phyloP scores from a whole-genome alignment of 2,329 filamentous ascomycete genomes.

The Chrysoporthe deuterocubensis region DNA sequence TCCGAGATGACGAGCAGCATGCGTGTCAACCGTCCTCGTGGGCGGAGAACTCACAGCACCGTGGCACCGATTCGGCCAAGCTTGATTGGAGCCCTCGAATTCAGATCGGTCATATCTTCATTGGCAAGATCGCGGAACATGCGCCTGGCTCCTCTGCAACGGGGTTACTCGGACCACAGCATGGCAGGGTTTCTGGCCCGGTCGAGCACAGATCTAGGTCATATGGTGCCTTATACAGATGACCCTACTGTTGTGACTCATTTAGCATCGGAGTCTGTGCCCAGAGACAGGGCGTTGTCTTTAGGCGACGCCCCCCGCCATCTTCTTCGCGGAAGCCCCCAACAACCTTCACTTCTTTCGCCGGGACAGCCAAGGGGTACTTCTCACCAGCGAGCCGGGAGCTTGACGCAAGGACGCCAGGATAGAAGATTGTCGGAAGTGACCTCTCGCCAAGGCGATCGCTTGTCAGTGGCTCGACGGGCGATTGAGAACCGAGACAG shows the following conservation, averaged over 20 bases:
- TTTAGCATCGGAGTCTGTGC: constrained; percentile 16
- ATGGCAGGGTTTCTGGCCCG: constrained; percentile 25
- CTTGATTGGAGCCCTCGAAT: constrained; percentile 90
- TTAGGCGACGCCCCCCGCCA: constrained; percentile 46
- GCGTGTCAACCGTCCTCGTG: constrained; percentile 75
- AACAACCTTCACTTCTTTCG: constrained; percentile 3
- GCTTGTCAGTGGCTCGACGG: constrained; percentile 15
- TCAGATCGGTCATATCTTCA: constrained; percentile 86
- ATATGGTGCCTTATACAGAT: constrained; percentile 23
- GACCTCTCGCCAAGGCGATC: constrained; percentile 9
- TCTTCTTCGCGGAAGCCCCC: constrained; percentile 33
- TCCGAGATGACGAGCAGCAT: constrained; percentile 92
- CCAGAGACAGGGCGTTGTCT: constrained; percentile 51
- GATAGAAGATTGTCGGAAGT: constrained; percentile 5
- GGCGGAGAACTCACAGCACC: constrained; percentile 70
- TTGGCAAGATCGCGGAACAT: constrained; percentile 81
- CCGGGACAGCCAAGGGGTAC: background rate
- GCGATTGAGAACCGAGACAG: constrained; percentile 37
- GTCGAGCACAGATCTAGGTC: constrained; percentile 17
- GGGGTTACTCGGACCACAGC: constrained; percentile 71
- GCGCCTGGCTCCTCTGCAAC: constrained; percentile 69
- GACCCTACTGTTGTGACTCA: constrained; percentile 10
- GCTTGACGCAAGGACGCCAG: background rate
- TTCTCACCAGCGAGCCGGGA: constrained; percentile 2
- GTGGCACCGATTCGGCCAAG: constrained; percentile 89